Evolutionary conservation across 345 rosid species (phyloP).

Genomic region (Corchorus capsularis): DNA sequence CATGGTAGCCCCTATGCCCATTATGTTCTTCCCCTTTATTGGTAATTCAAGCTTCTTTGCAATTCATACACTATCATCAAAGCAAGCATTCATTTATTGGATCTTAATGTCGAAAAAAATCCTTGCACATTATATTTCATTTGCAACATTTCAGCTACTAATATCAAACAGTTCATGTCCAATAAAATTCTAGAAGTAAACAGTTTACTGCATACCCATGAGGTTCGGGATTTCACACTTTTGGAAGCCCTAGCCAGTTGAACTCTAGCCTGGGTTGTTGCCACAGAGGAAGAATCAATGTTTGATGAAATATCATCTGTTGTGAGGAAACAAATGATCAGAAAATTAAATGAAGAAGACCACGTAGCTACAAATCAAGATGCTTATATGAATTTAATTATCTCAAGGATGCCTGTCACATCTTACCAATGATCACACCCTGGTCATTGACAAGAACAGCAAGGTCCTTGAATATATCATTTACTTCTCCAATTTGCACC

Average conservation of each 20-base stretch:
- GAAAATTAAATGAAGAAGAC: background rate
- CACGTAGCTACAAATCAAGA: constrained; percentile 11
- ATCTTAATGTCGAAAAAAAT: background rate
- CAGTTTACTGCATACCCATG: constrained; percentile 50
- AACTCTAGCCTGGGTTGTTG: constrained; percentile 53
- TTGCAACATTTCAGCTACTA: background rate
- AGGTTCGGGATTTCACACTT: constrained; percentile 53
- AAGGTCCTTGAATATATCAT: constrained; percentile 70
- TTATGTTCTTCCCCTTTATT: background rate
- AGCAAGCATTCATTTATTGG: background rate
- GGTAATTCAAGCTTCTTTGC: background rate
- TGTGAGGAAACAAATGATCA: constrained; percentile 12
- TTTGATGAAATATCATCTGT: constrained; percentile 67
- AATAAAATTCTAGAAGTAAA: background rate
- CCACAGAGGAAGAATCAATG: constrained; percentile 49
- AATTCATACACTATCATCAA: background rate
- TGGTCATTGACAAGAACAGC: constrained; percentile 76
- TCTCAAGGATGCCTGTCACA: background rate
- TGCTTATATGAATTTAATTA: constrained; percentile 3
- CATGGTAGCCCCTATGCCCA: background rate
- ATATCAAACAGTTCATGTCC: background rate
- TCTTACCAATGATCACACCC: constrained; percentile 65
- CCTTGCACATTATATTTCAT: background rate
- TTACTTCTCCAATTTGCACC: constrained; percentile 63
- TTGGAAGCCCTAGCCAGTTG: constrained; percentile 59